Evolutionary conservation across 495 filamentous ascomycete species (phyloP).

Genomic region (Clohesyomyces aquaticus): DNA sequence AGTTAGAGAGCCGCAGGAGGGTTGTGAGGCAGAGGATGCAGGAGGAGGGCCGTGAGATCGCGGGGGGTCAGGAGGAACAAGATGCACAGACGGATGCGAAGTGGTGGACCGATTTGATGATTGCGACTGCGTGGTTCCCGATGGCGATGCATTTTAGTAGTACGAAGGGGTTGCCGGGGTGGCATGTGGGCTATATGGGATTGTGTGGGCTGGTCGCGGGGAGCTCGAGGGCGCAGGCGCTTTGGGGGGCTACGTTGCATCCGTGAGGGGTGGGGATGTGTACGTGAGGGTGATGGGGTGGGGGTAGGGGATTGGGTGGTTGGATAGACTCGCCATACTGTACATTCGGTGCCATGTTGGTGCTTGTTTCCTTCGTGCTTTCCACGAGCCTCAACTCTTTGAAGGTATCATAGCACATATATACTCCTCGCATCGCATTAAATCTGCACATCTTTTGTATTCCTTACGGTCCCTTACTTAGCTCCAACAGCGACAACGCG

Average conservation of each 20-base stretch:
- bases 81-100: slow-evolving; percentile 41
- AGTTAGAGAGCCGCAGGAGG: slow-evolving; percentile 20
- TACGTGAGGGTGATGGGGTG: no score
- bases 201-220: slow-evolving; percentile 44
- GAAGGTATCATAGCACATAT: no score
- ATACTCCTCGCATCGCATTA: no score
- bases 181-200: slow-evolving; percentile 47
- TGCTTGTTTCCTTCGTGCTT: no score
- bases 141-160: slow-evolving; percentile 44
- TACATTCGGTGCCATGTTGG: no score
- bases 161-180: slow-evolving; percentile 41
- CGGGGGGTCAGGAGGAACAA: slow-evolving; percentile 32
- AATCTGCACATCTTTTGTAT: no score
- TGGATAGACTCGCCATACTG: no score
- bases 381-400: no score
- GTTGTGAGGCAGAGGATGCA: slow-evolving; percentile 30
- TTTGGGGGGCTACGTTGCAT: slow-evolving; percentile 42
- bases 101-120: slow-evolving; percentile 47
- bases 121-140: slow-evolving; percentile 45
- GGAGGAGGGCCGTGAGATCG: slow-evolving; percentile 28
- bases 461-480: no score
- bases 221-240: slow-evolving; percentile 31
- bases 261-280: neutral
- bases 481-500: no score
- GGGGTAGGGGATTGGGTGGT: no score